A percentile compares a stretch with the other conserved stretches of the same genome.
phyloP scores from a whole-genome alignment of 1,139 yeast genomes.

The Magnusiomyces tetraspermus region DNA sequence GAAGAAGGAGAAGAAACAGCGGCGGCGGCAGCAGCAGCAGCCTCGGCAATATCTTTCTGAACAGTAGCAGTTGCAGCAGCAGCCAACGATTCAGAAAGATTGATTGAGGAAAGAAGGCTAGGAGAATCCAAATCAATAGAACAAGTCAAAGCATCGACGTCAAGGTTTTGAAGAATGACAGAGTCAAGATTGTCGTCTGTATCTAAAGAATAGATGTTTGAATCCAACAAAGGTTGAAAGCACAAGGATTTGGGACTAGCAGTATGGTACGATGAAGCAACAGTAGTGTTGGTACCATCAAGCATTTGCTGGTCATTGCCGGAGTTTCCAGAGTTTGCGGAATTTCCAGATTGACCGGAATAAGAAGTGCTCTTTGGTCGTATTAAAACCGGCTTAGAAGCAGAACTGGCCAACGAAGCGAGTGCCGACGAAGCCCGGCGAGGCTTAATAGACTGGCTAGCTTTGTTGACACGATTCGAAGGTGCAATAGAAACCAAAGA shows the following conservation, averaged over 20 bases:
- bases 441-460: conserved; percentile 1
- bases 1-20: conserved; percentile 7
- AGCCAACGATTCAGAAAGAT: background rate
- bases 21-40: too few relatives aligned
- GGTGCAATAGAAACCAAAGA: background rate
- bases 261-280: too few relatives aligned
- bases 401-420: too few relatives aligned
- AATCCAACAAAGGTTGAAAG: background rate
- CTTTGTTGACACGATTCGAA: background rate
- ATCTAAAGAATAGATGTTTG: too few relatives aligned
- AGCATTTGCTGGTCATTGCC: too few relatives aligned
- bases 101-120: background rate
- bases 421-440: conserved; percentile 9
- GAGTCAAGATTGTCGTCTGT: background rate
- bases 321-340: too few relatives aligned
- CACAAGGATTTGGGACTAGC: too few relatives aligned
- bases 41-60: too few relatives aligned
- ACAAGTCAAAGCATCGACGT: background rate
- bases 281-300: too few relatives aligned
- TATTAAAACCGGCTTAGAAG: too few relatives aligned
- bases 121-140: background rate
- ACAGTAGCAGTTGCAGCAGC: background rate
- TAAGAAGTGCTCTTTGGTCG: too few relatives aligned
- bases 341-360: too few relatives aligned
- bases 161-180: background rate